Base-by-base conservation (phyloP, 2,329 filamentous ascomycete genomes). In the Fusarium tanahbumbuense region DNA sequence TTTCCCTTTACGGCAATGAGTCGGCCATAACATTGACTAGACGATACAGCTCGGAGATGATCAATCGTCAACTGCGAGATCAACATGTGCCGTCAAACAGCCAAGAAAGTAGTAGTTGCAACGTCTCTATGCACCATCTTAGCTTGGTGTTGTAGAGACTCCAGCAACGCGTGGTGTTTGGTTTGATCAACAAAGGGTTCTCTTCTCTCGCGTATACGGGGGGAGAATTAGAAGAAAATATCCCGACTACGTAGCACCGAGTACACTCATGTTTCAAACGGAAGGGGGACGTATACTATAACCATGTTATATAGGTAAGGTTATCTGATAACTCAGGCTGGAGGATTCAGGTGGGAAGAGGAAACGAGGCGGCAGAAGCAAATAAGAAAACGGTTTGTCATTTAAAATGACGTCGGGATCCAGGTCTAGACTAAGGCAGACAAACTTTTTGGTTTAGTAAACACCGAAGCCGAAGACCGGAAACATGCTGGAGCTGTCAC, bases 211-310 rank as follows among this genome's bases (percentile, higher is more conserved):
- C 37, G 46, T 44, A 71, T 53, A 34, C 41, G 45, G 59, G 40
- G 34, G 34, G 34, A n/a, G 34, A 12, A 37, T 12, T 12, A 12
- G 10, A 37, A 9, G 9, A 56, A 40, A 56, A 56, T 20, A 12
- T 23, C 49, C 34, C 20, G 32, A 55, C 63, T 54, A 37, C 34
- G 34, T n/a, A 61, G 48, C 37, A 28, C 55, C 27, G 23, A 44
- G 47, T 44, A 32, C 37, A 25, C 61, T 59, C 45, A 47, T 66
- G 68, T 71, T 71, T 71, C 64, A 62, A 69, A 54, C 18, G 28
- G 10, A 56, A 49, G 46, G 30, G 25, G 7, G 48, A 32, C 25
- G 32, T 48, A 52, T 45, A 52, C 28, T 48, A 52, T 45, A 52
- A 45, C n/a, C 20, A 66, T 28, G 27, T 60, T 44, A 20, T 54